Evolutionary conservation across 768 basidiomycete species (phyloP).

Genomic region (Pholiota molesta): DNA sequence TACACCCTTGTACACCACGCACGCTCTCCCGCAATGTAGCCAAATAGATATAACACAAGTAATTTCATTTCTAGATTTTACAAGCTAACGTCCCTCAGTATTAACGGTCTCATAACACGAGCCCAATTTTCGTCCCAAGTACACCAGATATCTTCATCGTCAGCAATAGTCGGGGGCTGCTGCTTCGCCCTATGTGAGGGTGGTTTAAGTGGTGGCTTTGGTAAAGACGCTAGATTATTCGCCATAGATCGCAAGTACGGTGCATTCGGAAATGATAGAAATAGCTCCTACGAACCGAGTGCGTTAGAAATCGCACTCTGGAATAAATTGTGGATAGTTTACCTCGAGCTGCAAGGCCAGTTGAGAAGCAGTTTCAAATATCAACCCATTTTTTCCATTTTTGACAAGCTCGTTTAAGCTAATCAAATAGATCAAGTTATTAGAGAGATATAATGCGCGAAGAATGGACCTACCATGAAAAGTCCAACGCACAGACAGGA

Average conservation of each 20-base stretch:
- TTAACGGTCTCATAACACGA: conserved; percentile 61
- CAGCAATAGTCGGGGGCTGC: background rate
- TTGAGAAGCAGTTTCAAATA: conserved; percentile 70
- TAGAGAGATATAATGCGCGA: background rate
- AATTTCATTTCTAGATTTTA: conserved; percentile 13
- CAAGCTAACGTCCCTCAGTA: conserved; percentile 41
- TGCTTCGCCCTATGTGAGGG: conserved; percentile 5
- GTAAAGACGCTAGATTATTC: conserved; percentile 43
- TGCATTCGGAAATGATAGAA: conserved; percentile 64
- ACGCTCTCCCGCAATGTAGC: background rate
- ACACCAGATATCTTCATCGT: conserved; percentile 48
- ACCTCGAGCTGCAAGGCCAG: conserved; percentile 78
- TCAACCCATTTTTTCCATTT: conserved; percentile 79
- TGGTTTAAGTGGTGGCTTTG: conserved; percentile 29
- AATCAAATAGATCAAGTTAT: conserved; percentile 3
- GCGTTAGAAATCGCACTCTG: background rate
- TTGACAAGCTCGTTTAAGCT: conserved; percentile 89
- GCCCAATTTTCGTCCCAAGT: conserved; percentile 91
- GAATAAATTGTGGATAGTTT: conserved; percentile 21
- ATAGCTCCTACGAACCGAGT: conserved; percentile 44
- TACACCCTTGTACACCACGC: background rate
- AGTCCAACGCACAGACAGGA: conserved; percentile 90
- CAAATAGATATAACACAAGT: background rate
- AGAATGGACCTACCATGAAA: conserved; percentile 66
- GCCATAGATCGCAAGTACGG: conserved; percentile 53